Evolutionary conservation across 129 eudicot species (phyloP).

Genomic region (Arctium lappa): DNA sequence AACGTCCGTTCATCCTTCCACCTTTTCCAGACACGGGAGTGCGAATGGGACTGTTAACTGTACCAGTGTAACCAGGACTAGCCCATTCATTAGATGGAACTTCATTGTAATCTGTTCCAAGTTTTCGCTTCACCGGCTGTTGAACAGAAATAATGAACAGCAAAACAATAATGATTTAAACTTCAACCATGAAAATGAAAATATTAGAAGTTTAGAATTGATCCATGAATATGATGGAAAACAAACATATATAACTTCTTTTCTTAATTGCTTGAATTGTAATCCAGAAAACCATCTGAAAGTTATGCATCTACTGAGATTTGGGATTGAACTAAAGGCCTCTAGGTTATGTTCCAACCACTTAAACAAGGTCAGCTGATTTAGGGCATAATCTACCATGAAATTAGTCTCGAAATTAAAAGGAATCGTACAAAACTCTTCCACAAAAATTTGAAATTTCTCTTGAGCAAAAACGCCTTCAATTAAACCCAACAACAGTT

Average conservation of each 20-base stretch:
- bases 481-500: background rate
- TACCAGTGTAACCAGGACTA: constrained; percentile 40
- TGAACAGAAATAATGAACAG: constrained; percentile 11
- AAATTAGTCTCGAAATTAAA: background rate
- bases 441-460: background rate
- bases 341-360: constrained; percentile 14
- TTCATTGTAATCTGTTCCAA: constrained; percentile 44
- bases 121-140: constrained; percentile 79
- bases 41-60: constrained; percentile 57
- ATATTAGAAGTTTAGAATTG: background rate
- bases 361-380: constrained; percentile 6
- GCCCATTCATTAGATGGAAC: constrained; percentile 57
- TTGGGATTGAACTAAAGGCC: background rate
- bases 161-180: background rate
- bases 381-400: constrained; percentile 2
- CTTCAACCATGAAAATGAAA: constrained; percentile 6
- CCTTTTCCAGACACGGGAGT: constrained; percentile 87
- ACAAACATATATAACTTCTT: background rate
- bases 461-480: background rate
- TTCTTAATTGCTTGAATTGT: background rate
- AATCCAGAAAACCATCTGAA: constrained; percentile 11
- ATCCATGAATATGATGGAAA: background rate
- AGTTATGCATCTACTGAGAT: background rate
- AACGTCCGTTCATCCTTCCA: constrained; percentile 48
- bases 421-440: background rate